Conservation (phyloP, 108 stramenopile species). For the Licmophora abbreviata region DNA sequence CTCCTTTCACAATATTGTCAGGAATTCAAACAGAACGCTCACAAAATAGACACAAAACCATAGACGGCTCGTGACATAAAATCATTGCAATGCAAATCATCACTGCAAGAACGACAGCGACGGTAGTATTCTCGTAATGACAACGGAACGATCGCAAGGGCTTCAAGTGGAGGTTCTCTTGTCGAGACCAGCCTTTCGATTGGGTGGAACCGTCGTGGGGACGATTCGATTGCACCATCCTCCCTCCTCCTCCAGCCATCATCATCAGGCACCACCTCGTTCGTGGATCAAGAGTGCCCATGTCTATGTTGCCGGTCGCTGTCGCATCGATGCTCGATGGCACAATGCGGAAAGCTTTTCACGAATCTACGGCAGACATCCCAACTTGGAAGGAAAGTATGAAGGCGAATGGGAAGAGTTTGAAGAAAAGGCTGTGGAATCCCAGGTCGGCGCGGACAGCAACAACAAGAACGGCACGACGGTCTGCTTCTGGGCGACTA, state of each 20-base stretch:
- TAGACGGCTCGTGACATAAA: too few species aligned
- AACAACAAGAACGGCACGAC: constrained; percentile 10
- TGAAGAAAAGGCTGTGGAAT: background rate
- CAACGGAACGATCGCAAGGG: too few species aligned
- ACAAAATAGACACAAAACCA: too few species aligned
- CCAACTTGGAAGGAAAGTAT: constrained; percentile 4
- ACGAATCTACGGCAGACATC: constrained; percentile 22
- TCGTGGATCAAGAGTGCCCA: constrained; percentile 13
- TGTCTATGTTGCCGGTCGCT: constrained; percentile 24
- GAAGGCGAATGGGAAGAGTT: background rate
- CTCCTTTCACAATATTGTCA: too few species aligned
- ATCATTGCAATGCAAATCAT: too few species aligned
- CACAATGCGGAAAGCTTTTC: constrained; percentile 24
- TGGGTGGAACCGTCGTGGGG: constrained; percentile 35
- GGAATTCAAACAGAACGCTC: too few species aligned
- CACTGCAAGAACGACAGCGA: too few species aligned
- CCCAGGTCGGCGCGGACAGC: background rate
- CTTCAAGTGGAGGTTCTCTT: constrained; percentile 29
- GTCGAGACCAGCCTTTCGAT: constrained; percentile 28
- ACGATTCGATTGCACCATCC: constrained; percentile 24
- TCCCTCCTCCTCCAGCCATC: background rate
- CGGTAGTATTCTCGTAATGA: too few species aligned
- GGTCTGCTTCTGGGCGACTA: constrained; percentile 50
- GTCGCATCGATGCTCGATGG: constrained; percentile 47
- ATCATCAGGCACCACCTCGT: constrained; percentile 5